A percentile compares a stretch with the other conserved stretches of the same genome.
Evolutionary conservation across 2,329 filamentous ascomycete genomes (phyloP).

Genomic region (Albifimbria verrucaria): DNA sequence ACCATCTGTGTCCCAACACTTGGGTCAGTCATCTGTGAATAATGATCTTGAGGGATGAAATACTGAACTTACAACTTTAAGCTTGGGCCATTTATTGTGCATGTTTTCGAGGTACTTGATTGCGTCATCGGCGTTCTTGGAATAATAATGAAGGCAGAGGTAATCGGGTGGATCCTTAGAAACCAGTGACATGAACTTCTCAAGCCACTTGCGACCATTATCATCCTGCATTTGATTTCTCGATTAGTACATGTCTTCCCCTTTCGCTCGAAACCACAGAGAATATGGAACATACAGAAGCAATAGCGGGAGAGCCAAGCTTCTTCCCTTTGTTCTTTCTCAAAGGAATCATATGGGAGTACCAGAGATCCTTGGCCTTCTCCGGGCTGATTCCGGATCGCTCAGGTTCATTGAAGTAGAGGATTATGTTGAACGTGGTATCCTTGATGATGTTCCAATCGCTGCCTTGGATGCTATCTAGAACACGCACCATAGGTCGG

Average conservation of each 20-base stretch:
- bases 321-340: not conserved
- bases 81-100: not conserved
- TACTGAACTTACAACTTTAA: not conserved
- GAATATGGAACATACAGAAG: not conserved
- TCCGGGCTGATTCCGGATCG: not conserved
- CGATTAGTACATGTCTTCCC: too few species aligned
- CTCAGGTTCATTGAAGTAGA: conserved; percentile 2
- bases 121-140: not conserved
- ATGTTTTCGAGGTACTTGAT: not conserved
- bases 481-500: conserved; percentile 1
- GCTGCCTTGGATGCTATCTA: not conserved
- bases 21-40: too few species aligned
- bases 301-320: not conserved
- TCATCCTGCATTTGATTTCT: too few species aligned
- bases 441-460: not conserved
- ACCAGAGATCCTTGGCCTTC: not conserved
- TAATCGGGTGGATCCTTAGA: not conserved
- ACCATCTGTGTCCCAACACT: not conserved
- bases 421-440: not conserved
- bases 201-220: not conserved
- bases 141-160: conserved; percentile 2
- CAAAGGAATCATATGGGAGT: not conserved
- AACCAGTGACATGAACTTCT: conserved; percentile 1
- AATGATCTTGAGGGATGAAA: too few species aligned
- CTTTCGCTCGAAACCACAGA: too few species aligned